Evolutionary conservation across 2,329 filamentous ascomycete genomes (phyloP).

Genomic region (Scortechinia acanthostroma): DNA sequence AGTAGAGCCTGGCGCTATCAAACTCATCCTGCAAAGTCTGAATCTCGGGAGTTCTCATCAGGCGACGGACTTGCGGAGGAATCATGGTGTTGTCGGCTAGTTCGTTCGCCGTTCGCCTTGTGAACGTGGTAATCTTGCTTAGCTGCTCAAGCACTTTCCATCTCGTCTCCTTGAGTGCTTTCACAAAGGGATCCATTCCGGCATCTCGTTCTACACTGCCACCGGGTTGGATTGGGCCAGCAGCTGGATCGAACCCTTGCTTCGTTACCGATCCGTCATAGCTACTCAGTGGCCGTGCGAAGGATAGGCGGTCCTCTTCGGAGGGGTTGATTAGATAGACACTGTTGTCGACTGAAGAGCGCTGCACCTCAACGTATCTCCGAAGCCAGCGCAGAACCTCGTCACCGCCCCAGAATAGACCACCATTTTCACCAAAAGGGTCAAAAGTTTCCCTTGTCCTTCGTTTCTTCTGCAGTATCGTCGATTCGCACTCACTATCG

Average conservation of each 20-base stretch:
- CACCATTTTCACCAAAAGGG: conserved; percentile 76
- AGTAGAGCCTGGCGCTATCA: conserved; percentile 87
- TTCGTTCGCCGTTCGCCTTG: conserved; percentile 81
- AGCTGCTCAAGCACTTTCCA: conserved; percentile 97
- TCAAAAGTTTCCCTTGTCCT: conserved; percentile 79
- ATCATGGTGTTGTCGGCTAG: conserved; percentile 85
- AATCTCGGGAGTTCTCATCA: conserved; percentile 87
- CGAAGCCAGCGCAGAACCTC: conserved; percentile 88
- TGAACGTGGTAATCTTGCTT: conserved; percentile 95
- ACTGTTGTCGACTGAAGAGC: conserved; percentile 78
- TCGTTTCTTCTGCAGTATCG: conserved; percentile 87
- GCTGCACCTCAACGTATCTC: conserved; percentile 74
- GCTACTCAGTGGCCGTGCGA: conserved; percentile 64
- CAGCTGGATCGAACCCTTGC: no score
- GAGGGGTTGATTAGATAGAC: conserved; percentile 86
- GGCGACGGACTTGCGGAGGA: conserved; percentile 76
- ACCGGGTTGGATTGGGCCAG: conserved; percentile 31
- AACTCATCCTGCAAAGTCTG: conserved; percentile 95
- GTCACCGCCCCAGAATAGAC: conserved; percentile 96
- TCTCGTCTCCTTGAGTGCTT: conserved; percentile 85
- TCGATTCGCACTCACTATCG: conserved; percentile 91
- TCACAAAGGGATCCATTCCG: conserved; percentile 85
- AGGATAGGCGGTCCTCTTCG: conserved; percentile 53
- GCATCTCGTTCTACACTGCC: conserved; percentile 27
- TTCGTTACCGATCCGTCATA: conserved; percentile 43